Evolutionary conservation across 2,329 filamentous ascomycete genomes (phyloP), one percentile per base, ranked within the genome.

Genomic region (Colletotrichum tamarilloi): DNA sequence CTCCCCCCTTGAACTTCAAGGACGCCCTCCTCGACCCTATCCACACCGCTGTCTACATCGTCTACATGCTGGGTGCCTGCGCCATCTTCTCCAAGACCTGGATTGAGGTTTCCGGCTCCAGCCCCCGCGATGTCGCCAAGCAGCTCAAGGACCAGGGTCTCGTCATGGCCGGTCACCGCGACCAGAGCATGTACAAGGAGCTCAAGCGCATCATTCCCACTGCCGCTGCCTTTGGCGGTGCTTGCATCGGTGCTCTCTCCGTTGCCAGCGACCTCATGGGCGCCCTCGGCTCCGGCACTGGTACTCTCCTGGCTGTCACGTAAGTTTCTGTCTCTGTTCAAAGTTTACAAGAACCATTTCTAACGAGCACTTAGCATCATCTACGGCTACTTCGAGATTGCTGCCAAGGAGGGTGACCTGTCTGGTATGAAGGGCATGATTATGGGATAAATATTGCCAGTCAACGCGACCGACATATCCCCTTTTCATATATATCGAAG

Each of bases 101-200:
- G 97, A 99, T 99, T 80, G 97, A 99, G 87, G 97, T 99, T 77
- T 98, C 97, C 52, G 97, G 97, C 81, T 98, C 96, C 76, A 96
- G 95, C 88, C 97, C 97, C 74, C 94, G 97, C 81, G 97, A 99
- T 82, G 97, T 99, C 77, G 97, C 97, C 81, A 99, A 99, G 92
- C 97, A 98, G 88, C 92, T 99, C 84, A 99, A 99, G 92, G 97
- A 99, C 82, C 97, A 99, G 87, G 97, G 97, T 83, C 93, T 99
- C 72, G 96, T 99, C 79, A 99, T 99, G 97, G 96, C 97, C 81
- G 97, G 97, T 82, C 97, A 99, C 89, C 94, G 97, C 87, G 97
- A 99, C 85, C 96, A 98, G 90, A 97, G 94, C 89, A 99, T 99
- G 97, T 99, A 99, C 92, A 97, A 97, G 90, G 97, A 99, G 87